phyloP scores from a whole-genome alignment of 2,329 filamentous ascomycete species.

The Raffaelea albimanens region DNA sequence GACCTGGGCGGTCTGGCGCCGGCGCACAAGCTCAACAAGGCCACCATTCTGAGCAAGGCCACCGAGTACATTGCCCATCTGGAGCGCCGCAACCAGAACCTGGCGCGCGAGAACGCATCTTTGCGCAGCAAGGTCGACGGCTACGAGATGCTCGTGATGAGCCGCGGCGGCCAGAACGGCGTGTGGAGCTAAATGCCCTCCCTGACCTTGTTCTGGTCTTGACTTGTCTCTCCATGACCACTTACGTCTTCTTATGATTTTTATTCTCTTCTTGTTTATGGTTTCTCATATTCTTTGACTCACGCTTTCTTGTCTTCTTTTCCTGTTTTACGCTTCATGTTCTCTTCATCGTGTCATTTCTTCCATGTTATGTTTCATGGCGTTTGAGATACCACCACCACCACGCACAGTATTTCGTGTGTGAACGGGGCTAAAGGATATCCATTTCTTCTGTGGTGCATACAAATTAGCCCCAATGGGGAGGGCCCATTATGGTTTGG shows the following conservation, averaged over 20 bases:
- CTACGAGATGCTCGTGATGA: slow-evolving; percentile 23
- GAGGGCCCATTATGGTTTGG: too few relatives aligned
- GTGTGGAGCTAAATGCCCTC: slow-evolving; percentile 13
- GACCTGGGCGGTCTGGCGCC: slow-evolving; percentile 27
- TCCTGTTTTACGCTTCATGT: too few relatives aligned
- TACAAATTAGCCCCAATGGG: too few relatives aligned
- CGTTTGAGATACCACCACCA: too few relatives aligned
- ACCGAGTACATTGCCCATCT: slow-evolving; percentile 27
- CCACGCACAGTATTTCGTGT: too few relatives aligned
- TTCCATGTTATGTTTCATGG: too few relatives aligned
- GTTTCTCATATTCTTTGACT: too few relatives aligned
- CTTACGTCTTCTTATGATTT: not conserved
- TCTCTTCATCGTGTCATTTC: too few relatives aligned
- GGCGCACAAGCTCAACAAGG: slow-evolving; percentile 33
- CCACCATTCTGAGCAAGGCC: slow-evolving; percentile 30
- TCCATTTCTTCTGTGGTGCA: too few relatives aligned
- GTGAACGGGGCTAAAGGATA: too few relatives aligned
- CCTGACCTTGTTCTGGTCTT: not conserved
- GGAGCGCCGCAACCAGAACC: slow-evolving; percentile 24
- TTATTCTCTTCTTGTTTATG: not conserved
- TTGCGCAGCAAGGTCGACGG: slow-evolving; percentile 26
- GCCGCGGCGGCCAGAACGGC: slow-evolving; percentile 11
- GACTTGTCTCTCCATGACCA: not conserved
- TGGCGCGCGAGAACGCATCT: slow-evolving; percentile 35
- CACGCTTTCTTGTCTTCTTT: too few relatives aligned